Evolutionary conservation across 106 monocot species (phyloP).

Genomic region (Chionographis japonica): DNA sequence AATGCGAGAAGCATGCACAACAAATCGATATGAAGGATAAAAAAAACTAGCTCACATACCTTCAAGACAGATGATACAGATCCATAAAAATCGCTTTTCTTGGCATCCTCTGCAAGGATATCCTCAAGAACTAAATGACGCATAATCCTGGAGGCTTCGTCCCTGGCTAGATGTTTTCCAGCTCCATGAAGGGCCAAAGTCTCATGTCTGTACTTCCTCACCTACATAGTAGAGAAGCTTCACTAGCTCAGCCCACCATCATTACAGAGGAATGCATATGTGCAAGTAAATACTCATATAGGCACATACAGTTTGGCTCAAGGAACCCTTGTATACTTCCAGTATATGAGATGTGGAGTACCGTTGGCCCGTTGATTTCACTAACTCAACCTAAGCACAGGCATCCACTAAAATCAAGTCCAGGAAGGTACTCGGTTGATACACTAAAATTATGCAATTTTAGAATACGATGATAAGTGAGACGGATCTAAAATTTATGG

Average conservation of each 20-base stretch:
- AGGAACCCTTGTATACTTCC: slow-evolving; percentile 89
- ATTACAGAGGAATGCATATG: background rate
- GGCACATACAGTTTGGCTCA: slow-evolving; percentile 69
- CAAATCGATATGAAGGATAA: background rate
- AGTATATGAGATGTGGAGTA: slow-evolving; percentile 72
- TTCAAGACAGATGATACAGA: slow-evolving; percentile 85
- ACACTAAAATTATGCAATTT: too few species aligned
- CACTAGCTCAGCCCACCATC: background rate
- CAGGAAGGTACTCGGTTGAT: background rate
- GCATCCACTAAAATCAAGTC: background rate
- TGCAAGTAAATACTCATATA: background rate
- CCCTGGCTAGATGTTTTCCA: slow-evolving; percentile 75
- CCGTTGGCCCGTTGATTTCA: slow-evolving; percentile 57
- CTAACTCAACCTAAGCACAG: slow-evolving; percentile 68
- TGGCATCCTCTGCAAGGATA: slow-evolving; percentile 86
- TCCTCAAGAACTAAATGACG: slow-evolving; percentile 80
- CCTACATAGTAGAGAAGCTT: slow-evolving; percentile 25
- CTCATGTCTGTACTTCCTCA: slow-evolving; percentile 80
- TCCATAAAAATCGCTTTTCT: slow-evolving; percentile 91
- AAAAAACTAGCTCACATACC: slow-evolving; percentile 23
- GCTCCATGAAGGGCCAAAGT: slow-evolving; percentile 80
- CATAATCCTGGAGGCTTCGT: slow-evolving; percentile 80
- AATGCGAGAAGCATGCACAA: background rate
- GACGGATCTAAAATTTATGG: background rate
- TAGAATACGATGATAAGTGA: background rate